Base-by-base conservation (phyloP, 345 rosid genomes). In the Rubroshorea leprosula region DNA sequence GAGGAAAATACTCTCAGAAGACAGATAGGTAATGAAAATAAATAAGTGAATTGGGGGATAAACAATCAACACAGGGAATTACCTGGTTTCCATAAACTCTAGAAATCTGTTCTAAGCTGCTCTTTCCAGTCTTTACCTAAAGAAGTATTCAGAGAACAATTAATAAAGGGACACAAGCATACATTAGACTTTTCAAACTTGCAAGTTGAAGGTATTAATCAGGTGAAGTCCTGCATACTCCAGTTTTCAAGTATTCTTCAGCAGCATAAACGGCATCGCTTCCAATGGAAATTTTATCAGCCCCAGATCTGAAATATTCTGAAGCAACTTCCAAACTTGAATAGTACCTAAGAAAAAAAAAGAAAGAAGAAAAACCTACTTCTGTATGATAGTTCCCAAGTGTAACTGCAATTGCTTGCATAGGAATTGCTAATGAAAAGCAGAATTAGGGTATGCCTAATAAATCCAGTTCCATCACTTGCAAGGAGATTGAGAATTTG, bases 291-390 rank as follows among this genome's bases (percentile, higher is more conserved):
- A 93, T 78, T 68, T 93, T 93, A 72, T 93, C 99, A 35, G 99
- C 97, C 25, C 99, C 97, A 2, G 99, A 87, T 78, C 96, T 80
- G 67, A 93, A 93, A 77, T 93, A 87, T 71, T 93, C 96, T 43
- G 97, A 80, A 67, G 97, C 99, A 68, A 93, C 99, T 72, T 87
- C 97, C 78, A 93, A 76, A 78, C 99, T 93, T 54, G 99, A 89
- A 74, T 93, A 90, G 65, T 82, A 64, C 89, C 97, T 93, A 79
- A 64, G 11, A 35, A 35, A 13, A 35, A 35, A 35, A 6, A 35
- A n/a, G n/a, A n/a, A n/a, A n/a, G n/a, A n/a, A n/a, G n/a, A n/a
- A n/a, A n/a, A n/a, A n/a, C n/a, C n/a, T n/a, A n/a, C n/a, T n/a
- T n/a, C n/a, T n/a, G n/a, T n/a, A n/a, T n/a, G n/a, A n/a, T n/a